Percentiles rank a stretch among this genome's conserved stretches.
These are phyloP conservation scores for Acanthamoeba culbertsoni DNA, from an alignment of 208 protist genomes.

Conservation along the genomic window DNA sequence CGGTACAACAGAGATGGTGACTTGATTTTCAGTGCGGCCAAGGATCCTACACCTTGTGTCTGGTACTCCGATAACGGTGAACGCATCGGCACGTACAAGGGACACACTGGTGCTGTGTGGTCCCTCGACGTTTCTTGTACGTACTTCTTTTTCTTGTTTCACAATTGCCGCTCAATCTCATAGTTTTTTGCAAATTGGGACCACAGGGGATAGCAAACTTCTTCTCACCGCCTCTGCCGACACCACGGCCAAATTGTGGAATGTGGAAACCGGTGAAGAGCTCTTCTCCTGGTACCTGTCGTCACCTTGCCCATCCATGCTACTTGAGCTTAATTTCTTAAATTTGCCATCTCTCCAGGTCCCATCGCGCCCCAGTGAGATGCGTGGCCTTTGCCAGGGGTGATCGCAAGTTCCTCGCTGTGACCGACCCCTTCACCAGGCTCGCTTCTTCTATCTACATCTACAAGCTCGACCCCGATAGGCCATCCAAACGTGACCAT, in stretches of 20 bases:
- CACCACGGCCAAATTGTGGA: conserved; percentile 80
- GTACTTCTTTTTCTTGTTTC: background rate
- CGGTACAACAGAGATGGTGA: conserved; percentile 98
- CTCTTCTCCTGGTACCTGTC: conserved; percentile 25
- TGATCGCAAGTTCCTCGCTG: conserved; percentile 89
- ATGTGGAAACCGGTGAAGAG: conserved; percentile 91
- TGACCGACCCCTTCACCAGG: conserved; percentile 88
- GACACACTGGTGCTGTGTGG: conserved; percentile 91
- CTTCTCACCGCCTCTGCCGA: conserved; percentile 85
- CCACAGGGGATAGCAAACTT: conserved; percentile 65
- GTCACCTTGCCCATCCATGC: too few species aligned
- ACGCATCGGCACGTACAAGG: conserved; percentile 95
- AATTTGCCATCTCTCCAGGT: background rate
- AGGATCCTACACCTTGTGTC: conserved; percentile 90
- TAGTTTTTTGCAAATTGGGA: background rate
- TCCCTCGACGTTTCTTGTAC: conserved; percentile 91
- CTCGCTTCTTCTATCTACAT: conserved; percentile 88
- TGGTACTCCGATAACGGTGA: conserved; percentile 94
- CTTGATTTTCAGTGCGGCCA: conserved; percentile 94
- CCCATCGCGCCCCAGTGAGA: conserved; percentile 66
- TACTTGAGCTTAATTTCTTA: too few species aligned
- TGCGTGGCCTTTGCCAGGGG: conserved; percentile 89
- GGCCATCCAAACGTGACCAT: conserved; percentile 26
- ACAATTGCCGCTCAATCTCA: background rate
- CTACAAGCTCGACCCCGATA: conserved; percentile 84